Evolutionary conservation across 257 asterid genomes (phyloP).

Genomic region (Solanum pennellii): DNA sequence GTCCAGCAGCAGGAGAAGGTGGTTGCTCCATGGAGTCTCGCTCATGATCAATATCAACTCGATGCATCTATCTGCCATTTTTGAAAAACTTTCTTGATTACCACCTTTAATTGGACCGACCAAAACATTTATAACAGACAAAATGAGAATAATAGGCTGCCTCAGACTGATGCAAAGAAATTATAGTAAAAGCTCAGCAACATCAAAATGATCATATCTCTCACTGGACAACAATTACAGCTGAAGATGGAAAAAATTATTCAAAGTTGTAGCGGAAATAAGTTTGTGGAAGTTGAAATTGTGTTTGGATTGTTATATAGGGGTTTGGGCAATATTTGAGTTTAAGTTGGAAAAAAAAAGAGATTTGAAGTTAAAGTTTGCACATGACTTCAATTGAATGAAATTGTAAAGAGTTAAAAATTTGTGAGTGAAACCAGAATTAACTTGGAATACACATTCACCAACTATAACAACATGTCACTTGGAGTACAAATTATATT

Average conservation of each 20-base stretch:
- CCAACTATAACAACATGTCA: neutral
- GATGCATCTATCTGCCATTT: constrained; percentile 44
- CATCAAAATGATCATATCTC: neutral
- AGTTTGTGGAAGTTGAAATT: neutral
- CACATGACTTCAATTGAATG: neutral
- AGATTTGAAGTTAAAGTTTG: neutral
- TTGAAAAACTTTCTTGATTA: neutral
- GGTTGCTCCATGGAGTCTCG: constrained; percentile 27
- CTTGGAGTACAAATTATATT: neutral
- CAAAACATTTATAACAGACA: neutral
- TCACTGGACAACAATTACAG: neutral
- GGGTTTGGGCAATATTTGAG: neutral
- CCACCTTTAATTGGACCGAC: neutral
- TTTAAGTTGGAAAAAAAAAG: neutral
- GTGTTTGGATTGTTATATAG: neutral
- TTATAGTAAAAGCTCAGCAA: neutral
- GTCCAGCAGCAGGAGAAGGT: constrained; percentile 14
- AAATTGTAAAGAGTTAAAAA: neutral
- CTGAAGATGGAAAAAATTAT: neutral
- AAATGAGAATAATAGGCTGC: neutral
- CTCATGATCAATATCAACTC: constrained; percentile 30
- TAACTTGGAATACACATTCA: neutral
- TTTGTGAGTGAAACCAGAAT: neutral
- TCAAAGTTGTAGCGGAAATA: neutral
- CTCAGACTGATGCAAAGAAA: neutral